Conservation (phyloP, 176 grass and related monocot genomes). For the Cymbopogon citratus region DNA sequence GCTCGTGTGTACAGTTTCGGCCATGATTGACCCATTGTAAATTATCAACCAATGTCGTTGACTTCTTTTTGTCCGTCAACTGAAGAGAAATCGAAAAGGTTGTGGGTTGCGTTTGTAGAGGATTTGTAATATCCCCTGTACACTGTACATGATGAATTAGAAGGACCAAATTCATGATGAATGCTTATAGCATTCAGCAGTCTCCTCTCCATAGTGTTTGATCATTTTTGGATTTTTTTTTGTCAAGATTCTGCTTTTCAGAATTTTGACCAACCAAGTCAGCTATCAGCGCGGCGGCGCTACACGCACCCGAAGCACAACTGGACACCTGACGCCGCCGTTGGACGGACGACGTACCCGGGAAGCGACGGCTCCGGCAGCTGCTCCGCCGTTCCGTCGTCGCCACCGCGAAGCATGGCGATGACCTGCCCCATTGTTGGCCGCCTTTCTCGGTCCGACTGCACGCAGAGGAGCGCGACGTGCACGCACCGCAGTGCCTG, state of each 20-base stretch:
- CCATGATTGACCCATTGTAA: neutral
- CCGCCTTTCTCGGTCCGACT: neutral
- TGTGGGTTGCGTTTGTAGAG: neutral
- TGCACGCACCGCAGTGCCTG: slow-evolving; percentile 22
- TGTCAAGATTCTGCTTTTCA: neutral
- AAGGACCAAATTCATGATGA: no score
- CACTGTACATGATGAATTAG: neutral
- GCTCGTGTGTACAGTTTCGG: neutral
- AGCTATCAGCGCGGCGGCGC: neutral
- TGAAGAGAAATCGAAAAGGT: neutral
- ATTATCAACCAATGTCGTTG: no score
- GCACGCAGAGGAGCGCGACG: slow-evolving; percentile 16
- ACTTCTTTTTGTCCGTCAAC: neutral
- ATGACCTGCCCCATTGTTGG: neutral
- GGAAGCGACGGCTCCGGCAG: neutral
- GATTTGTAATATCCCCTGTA: no score
- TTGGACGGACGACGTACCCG: neutral
- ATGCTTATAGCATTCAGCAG: no score
- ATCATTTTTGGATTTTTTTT: no score
- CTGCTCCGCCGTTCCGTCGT: neutral
- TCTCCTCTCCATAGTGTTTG: no score
- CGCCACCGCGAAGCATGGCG: neutral
- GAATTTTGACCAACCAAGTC: neutral
- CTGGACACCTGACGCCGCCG: neutral
- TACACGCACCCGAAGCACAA: neutral